A percentile compares a stretch with the other conserved stretches of the same genome.
These are phyloP conservation scores for Delonix regia DNA, from an alignment of 306 rosid genomes.

Conservation along the genomic window DNA sequence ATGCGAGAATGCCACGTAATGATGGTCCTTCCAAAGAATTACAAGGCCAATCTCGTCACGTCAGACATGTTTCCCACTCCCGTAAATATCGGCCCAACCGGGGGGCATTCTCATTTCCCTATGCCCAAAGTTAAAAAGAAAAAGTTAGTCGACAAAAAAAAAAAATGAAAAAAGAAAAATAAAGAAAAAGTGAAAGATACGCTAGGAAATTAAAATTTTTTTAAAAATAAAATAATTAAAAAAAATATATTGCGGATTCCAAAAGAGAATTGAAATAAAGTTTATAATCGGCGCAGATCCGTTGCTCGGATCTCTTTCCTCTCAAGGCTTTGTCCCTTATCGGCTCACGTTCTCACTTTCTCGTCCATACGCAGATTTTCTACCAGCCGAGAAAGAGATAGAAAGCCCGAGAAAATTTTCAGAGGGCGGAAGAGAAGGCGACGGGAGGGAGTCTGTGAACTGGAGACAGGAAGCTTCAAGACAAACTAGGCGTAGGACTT, in stretches of 20 bases:
- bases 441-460: slow-evolving; percentile 8
- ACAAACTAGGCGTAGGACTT: slow-evolving; percentile 32
- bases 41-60: slow-evolving; percentile 34
- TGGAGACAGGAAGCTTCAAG: slow-evolving; percentile 18
- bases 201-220: neutral
- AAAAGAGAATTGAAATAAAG: slow-evolving; percentile 42
- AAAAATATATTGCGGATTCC: slow-evolving; percentile 57
- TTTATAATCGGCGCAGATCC: slow-evolving; percentile 60
- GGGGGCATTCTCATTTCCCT: slow-evolving; percentile 35
- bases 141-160: slow-evolving; percentile 39
- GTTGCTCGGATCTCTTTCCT: slow-evolving; percentile 52
- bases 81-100: slow-evolving; percentile 46
- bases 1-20: neutral
- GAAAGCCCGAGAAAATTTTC: slow-evolving; percentile 27
- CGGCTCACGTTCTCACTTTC: slow-evolving; percentile 75
- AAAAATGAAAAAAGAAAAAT: neutral
- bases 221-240: neutral
- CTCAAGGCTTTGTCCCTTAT: slow-evolving; percentile 72
- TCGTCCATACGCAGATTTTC: slow-evolving; percentile 63
- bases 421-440: neutral
- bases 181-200: slow-evolving; percentile 11
- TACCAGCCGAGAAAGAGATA: slow-evolving; percentile 49
- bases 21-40: neutral
- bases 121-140: slow-evolving; percentile 16
- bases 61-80: neutral